A percentile compares a stretch with the other conserved stretches of the same genome.
phyloP scores from a whole-genome alignment of 1,284 basidiomycete genomes.

The Jaminaea rosea region DNA sequence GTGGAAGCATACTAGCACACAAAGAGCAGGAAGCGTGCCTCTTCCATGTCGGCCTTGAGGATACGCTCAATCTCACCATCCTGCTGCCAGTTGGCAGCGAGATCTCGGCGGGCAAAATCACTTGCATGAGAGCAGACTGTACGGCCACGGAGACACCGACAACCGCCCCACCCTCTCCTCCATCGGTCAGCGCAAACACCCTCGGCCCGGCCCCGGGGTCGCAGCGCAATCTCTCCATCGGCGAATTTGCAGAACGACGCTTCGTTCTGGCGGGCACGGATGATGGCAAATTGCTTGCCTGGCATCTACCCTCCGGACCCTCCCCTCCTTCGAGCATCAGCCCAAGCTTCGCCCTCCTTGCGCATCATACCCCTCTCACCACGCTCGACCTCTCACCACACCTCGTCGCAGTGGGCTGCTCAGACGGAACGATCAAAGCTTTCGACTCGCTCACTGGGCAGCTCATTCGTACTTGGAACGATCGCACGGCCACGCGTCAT shows the following conservation, averaged over 20 bases:
- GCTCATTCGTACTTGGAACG: slow-evolving; percentile 39
- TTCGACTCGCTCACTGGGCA: slow-evolving; percentile 61
- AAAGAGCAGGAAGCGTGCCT: too few species aligned
- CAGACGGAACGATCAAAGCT: slow-evolving; percentile 57
- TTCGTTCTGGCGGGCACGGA: slow-evolving; percentile 38
- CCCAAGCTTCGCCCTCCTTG: slow-evolving; percentile 11
- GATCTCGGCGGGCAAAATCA: too few species aligned
- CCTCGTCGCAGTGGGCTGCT: slow-evolving; percentile 35
- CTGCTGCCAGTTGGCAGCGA: too few species aligned
- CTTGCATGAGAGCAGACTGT: too few species aligned
- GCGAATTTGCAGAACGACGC: slow-evolving; percentile 30
- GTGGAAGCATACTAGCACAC: too few species aligned
- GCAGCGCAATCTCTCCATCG: slow-evolving; percentile 1
- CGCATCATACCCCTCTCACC: slow-evolving; percentile 33
- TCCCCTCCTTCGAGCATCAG: background rate
- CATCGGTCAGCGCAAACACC: too few species aligned
- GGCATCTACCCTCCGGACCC: slow-evolving; percentile 10
- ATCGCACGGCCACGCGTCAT: slow-evolving; percentile 46
- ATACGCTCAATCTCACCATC: too few species aligned
- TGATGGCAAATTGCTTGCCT: slow-evolving; percentile 30
- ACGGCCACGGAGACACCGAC: too few species aligned
- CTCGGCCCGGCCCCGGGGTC: background rate
- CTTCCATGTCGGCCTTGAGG: too few species aligned
- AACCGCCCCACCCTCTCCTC: too few species aligned
- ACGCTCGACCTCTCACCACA: slow-evolving; percentile 27